Conservation (phyloP, 176 grass and related monocot species). For the Echinochloa phyllopogon region DNA sequence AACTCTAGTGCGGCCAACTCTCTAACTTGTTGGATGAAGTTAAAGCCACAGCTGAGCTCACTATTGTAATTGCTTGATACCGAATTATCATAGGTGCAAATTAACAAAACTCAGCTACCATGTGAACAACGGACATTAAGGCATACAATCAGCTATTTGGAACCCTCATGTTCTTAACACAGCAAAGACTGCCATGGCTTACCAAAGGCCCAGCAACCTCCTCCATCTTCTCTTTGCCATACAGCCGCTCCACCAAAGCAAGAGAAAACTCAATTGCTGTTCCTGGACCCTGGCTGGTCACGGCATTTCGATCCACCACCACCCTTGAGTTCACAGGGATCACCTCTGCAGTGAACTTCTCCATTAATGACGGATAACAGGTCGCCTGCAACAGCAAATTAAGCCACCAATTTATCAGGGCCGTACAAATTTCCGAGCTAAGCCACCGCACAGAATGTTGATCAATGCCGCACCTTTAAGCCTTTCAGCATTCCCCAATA, state of each 20-base stretch:
- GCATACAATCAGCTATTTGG: neutral
- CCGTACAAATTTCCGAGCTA: neutral
- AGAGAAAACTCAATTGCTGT: constrained; percentile 70
- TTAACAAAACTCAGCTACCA: neutral
- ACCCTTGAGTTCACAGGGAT: constrained; percentile 64
- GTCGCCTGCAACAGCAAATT: constrained; percentile 63
- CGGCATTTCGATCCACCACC: constrained; percentile 59
- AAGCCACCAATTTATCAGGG: neutral
- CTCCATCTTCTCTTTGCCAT: constrained; percentile 66
- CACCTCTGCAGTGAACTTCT: constrained; percentile 69
- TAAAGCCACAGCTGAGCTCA: neutral
- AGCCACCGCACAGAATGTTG: neutral
- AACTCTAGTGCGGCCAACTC: neutral
- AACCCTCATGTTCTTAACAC: neutral
- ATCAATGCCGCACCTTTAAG: constrained; percentile 59
- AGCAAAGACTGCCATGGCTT: constrained; percentile 3
- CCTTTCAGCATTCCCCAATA: constrained; percentile 93
- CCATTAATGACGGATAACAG: constrained; percentile 63
- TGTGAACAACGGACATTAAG: neutral
- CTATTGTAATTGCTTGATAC: neutral
- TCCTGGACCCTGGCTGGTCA: constrained; percentile 72
- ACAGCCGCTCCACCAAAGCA: constrained; percentile 65
- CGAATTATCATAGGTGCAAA: neutral
- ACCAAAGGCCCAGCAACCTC: constrained; percentile 76
- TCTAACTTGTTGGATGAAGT: neutral